Conservation (phyloP, 345 rosid species). For the Nephelium lappaceum region DNA sequence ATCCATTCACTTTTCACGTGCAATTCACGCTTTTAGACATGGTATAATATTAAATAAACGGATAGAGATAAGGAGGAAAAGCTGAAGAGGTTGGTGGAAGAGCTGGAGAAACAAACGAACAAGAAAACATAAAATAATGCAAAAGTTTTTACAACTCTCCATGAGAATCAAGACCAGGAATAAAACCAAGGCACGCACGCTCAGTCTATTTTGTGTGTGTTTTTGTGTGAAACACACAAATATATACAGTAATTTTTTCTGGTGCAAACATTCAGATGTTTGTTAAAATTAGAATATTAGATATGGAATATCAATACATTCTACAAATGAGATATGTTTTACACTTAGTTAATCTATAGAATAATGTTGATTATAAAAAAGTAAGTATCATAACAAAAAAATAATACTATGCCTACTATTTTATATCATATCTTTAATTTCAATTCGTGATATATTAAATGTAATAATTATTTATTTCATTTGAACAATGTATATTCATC, state of each 20-base stretch:
- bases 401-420: too few relatives aligned
- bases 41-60: background rate
- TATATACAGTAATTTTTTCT: background rate
- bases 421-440: too few relatives aligned
- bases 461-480: too few relatives aligned
- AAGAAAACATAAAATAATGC: background rate
- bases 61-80: background rate
- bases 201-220: background rate
- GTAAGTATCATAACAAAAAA: too few relatives aligned
- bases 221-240: background rate
- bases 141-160: background rate
- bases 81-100: conserved; percentile 6
- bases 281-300: background rate
- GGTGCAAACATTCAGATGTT: background rate
- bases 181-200: conserved; percentile 8
- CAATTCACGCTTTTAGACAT: background rate
- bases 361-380: background rate
- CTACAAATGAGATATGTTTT: background rate
- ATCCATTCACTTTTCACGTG: conserved; percentile 17
- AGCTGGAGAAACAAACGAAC: conserved; percentile 9
- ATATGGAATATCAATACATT: background rate
- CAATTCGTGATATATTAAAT: too few relatives aligned
- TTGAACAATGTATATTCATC: too few relatives aligned
- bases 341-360: background rate
- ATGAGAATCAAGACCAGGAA: background rate